Conservation (phyloP, 139 green algal species). For the Auxenochlorella pyrenoidosa region DNA sequence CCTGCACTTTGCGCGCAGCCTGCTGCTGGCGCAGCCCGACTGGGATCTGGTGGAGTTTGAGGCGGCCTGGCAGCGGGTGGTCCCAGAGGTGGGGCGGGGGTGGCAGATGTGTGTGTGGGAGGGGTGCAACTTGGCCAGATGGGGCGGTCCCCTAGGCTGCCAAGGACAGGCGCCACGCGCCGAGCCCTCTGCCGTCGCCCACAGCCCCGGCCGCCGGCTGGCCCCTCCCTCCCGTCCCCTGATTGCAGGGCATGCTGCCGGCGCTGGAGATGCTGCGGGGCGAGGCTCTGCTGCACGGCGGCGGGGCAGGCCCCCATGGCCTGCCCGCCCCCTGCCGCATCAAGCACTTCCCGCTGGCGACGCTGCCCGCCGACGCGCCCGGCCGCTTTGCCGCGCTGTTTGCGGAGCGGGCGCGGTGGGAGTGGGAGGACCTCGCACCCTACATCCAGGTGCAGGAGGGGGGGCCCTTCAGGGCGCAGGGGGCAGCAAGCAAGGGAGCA, state of each 20-base stretch:
- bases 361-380: conserved; percentile 58
- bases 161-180: too few species aligned
- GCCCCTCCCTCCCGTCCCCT: too few species aligned
- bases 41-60: conserved; percentile 43
- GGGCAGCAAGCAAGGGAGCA: too few species aligned
- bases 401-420: conserved; percentile 55
- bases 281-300: conserved; percentile 47
- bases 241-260: conserved; percentile 43
- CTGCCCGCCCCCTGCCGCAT: conserved; percentile 35
- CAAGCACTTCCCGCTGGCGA: conserved; percentile 43
- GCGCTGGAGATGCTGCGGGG: conserved; percentile 50
- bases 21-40: conserved; percentile 23
- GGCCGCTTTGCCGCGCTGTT: conserved; percentile 73
- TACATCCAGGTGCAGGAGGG: too few species aligned
- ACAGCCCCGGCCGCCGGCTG: too few species aligned
- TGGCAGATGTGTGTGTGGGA: background rate
- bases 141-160: too few species aligned
- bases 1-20: conserved; percentile 32
- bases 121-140: too few species aligned
- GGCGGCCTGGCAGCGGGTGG: conserved; percentile 22
- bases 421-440: conserved; percentile 55
- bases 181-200: too few species aligned
- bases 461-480: too few species aligned
- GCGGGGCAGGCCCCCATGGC: conserved; percentile 20
- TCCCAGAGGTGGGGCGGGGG: conserved; percentile 30